These are phyloP conservation scores for Trichoderma cornu-damae DNA, from an alignment of 2,329 filamentous ascomycete species.

Conservation along the genomic window DNA sequence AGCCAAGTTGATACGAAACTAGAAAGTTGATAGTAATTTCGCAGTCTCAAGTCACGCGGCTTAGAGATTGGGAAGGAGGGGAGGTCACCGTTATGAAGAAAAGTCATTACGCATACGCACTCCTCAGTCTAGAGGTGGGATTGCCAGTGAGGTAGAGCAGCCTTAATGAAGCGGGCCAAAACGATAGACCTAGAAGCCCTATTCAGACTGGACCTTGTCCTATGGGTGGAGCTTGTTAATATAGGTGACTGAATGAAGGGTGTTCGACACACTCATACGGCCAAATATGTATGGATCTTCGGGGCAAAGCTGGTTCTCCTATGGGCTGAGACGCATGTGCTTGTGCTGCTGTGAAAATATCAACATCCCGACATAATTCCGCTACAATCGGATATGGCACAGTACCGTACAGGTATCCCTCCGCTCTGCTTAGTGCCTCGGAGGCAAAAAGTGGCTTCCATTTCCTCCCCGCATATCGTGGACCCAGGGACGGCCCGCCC, in stretches of 20 bases:
- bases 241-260: not conserved
- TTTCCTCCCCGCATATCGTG: not conserved
- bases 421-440: slow-evolving; percentile 1
- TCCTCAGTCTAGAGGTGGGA: not conserved
- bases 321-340: not conserved
- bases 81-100: not conserved
- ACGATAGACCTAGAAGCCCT: not conserved
- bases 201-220: not conserved
- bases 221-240: not conserved
- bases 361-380: slow-evolving; percentile 6
- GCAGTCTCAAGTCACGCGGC: not conserved
- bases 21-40: not conserved
- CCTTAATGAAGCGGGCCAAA: not conserved
- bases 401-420: not conserved
- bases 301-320: not conserved
- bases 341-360: not conserved
- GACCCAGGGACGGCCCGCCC: slow-evolving; percentile 9
- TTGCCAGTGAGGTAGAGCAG: not conserved
- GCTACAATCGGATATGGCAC: not conserved
- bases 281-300: not conserved
- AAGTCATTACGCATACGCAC: not conserved
- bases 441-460: slow-evolving; percentile 15
- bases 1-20: not conserved
- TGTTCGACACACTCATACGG: not conserved
- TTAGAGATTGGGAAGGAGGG: not conserved